A percentile compares a stretch with the other conserved stretches of the same genome.
These are phyloP conservation scores for Penicillium glabrum DNA, from an alignment of 2,329 filamentous ascomycete genomes.

Conservation along the genomic window DNA sequence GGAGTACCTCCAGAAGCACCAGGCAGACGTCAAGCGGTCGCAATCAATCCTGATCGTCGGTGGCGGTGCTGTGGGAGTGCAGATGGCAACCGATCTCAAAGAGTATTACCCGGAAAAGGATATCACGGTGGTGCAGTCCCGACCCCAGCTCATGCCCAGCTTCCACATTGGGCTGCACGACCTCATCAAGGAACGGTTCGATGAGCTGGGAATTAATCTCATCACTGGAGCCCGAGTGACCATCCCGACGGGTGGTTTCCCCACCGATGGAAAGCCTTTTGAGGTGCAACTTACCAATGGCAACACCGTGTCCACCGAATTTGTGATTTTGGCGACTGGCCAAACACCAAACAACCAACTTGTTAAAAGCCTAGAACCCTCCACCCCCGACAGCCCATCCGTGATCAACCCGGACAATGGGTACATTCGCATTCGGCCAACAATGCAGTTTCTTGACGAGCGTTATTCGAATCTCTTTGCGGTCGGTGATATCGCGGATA, in stretches of 20 bases:
- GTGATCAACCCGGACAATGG: constrained; percentile 36
- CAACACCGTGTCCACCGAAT: constrained; percentile 34
- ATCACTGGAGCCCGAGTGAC: constrained; percentile 31
- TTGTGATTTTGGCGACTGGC: constrained; percentile 49
- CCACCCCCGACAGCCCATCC: constrained; percentile 11
- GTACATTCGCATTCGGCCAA: constrained; percentile 33
- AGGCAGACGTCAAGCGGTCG: constrained; percentile 28
- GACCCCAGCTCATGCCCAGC: constrained; percentile 37
- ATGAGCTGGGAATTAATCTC: constrained; percentile 33
- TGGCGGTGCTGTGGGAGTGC: constrained; percentile 52
- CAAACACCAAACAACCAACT: constrained; percentile 50
- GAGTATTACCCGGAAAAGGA: constrained; percentile 49
- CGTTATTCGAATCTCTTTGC: constrained; percentile 34
- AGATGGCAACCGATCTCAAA: constrained; percentile 53
- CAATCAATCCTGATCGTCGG: constrained; percentile 42
- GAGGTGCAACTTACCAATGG: constrained; percentile 33
- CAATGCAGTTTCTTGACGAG: constrained; percentile 34
- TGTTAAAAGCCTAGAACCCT: constrained; percentile 32
- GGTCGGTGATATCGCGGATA: constrained; percentile 39
- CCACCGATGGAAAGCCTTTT: constrained; percentile 23
- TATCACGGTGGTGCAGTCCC: constrained; percentile 50
- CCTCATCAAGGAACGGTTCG: constrained; percentile 32
- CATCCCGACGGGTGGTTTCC: constrained; percentile 29
- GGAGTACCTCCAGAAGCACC: constrained; percentile 33
- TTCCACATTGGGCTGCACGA: constrained; percentile 33